Base-by-base conservation (phyloP, 163 green algal species). In the Scenedesmus sp. region DNA sequence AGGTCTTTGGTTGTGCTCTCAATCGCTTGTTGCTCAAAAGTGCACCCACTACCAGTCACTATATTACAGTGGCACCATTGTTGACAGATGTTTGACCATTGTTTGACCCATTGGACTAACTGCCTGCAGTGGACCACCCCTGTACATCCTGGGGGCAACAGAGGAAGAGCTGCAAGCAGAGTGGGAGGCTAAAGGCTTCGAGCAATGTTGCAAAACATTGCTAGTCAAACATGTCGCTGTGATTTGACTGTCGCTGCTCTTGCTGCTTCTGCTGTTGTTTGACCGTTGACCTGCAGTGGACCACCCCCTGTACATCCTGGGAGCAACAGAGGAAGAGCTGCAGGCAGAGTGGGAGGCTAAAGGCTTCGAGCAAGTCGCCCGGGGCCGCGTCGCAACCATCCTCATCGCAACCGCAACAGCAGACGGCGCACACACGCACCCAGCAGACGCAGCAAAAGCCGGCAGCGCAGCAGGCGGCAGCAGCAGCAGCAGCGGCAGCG, bases 381-480 rank as follows among this genome's bases (percentile, higher is more conserved):
- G 90, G 57, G 90, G 90, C 54, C 73, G 76, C 16, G 90, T 93
- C 3, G 90, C 84, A 3, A 23, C 60, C n/a, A 52, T 93, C 57
- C 84, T 93, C 12, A 77, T 90, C 7, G 90, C 90, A 4, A 93
- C 90, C 3, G 10, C 76, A 0, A 87, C 79, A 70, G 64, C 57
- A n/a, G 56, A 67, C 73, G 57, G 87, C 55, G 54, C 54, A 4
- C 46, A 34, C 52, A n/a, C 10, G 9, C 86, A 83, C 64, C 66
- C 86, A 0, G 62, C 62, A 56, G 66, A 77, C 56, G 73, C 70
- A 2, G 23, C 70, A 52, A 79, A 79, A 23, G 70, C 70, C 2
- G 70, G 70, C 70, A 79, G 23, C 23, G 23, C 70, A n/a, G 13
- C 16, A n/a, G 2, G 66, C 34, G 55, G 46, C 34, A 23, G 26